Evolutionary conservation across 441 rosid genomes (phyloP).

Genomic region (Pelargonium fulgidum): DNA sequence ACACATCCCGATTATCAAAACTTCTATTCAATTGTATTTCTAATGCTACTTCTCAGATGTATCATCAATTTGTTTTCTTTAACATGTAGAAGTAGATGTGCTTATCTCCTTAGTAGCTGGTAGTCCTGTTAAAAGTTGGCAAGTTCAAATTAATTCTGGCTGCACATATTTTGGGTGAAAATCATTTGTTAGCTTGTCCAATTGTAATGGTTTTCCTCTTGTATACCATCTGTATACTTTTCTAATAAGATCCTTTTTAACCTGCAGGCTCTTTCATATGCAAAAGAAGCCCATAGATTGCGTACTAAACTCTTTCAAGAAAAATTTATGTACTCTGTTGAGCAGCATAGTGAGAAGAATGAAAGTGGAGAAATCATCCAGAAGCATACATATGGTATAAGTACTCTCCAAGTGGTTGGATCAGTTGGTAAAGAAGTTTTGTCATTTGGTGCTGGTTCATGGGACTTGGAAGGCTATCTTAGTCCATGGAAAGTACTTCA

Average conservation of each 20-base stretch:
- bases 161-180: neutral
- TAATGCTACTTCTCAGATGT: constrained; percentile 4
- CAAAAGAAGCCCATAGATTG: constrained; percentile 70
- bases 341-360: constrained; percentile 40
- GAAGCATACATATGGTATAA: constrained; percentile 34
- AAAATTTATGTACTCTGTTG: constrained; percentile 59
- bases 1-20: neutral
- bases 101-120: neutral
- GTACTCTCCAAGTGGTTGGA: constrained; percentile 39
- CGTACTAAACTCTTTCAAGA: constrained; percentile 69
- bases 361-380: constrained; percentile 39
- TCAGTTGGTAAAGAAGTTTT: constrained; percentile 52
- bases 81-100: neutral
- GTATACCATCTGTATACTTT: constrained; percentile 7
- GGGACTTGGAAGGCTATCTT: constrained; percentile 53
- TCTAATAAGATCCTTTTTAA: constrained; percentile 17
- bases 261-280: constrained; percentile 69
- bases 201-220: neutral
- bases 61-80: neutral
- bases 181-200: neutral
- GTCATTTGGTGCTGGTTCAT: constrained; percentile 38
- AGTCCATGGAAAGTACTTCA: constrained; percentile 91
- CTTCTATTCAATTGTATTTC: neutral
- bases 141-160: neutral
- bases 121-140: neutral